Conservation (phyloP, 768 basidiomycete genomes). For the Cantharellus anzutake region DNA sequence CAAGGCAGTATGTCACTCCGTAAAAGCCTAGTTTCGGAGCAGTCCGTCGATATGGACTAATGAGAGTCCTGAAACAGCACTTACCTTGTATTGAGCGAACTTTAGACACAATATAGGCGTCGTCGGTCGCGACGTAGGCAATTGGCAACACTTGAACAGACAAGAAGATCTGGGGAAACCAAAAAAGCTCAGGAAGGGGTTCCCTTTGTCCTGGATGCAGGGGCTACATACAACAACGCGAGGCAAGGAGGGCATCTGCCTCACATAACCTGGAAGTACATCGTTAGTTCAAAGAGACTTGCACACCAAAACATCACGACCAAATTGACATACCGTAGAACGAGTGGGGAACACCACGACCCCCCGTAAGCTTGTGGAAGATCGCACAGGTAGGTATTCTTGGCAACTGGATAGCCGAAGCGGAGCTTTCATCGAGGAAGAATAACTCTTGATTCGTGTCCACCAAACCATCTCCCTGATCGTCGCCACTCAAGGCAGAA, state of each 20-base stretch:
- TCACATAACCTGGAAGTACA: slow-evolving; percentile 13
- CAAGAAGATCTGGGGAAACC: slow-evolving; percentile 33
- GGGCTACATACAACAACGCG: slow-evolving; percentile 32
- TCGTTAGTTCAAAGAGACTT: neutral
- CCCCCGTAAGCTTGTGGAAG: slow-evolving; percentile 36
- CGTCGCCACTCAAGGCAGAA: neutral
- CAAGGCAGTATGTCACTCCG: slow-evolving; percentile 37
- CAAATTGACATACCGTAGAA: slow-evolving; percentile 24
- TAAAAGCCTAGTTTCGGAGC: slow-evolving; percentile 29
- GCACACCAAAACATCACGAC: neutral
- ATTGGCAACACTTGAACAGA: slow-evolving; percentile 34
- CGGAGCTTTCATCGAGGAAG: slow-evolving; percentile 10
- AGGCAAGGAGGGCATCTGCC: slow-evolving; percentile 52
- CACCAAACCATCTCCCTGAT: neutral
- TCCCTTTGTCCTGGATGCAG: too few species aligned
- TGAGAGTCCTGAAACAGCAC: neutral
- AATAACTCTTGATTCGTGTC: neutral
- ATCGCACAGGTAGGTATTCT: slow-evolving; percentile 35
- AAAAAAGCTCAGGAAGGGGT: neutral
- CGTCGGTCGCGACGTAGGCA: slow-evolving; percentile 27
- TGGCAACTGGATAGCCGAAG: slow-evolving; percentile 14
- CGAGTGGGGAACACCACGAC: slow-evolving; percentile 41
- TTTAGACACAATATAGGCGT: slow-evolving; percentile 39
- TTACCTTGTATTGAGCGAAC: slow-evolving; percentile 35
- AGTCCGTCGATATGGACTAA: neutral